Conservation (phyloP, 441 rosid species). For the Aleurites moluccanus region DNA sequence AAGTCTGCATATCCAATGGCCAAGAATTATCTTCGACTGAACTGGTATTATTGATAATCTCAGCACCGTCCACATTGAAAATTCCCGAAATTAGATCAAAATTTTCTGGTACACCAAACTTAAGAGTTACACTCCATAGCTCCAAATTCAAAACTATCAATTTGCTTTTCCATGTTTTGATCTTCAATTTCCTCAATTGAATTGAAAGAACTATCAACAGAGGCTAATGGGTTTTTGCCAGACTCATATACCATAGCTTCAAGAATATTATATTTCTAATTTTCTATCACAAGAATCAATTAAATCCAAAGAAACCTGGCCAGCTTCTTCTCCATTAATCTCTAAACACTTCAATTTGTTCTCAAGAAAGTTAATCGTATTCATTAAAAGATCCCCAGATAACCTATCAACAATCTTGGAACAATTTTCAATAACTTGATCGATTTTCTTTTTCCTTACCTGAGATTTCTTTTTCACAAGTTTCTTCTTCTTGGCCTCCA, state of each 20-base stretch:
- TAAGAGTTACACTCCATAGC: not conserved
- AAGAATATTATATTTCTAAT: too few species aligned
- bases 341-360: not conserved
- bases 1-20: too few species aligned
- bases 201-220: not conserved
- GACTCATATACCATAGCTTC: too few species aligned
- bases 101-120: too few species aligned
- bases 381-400: not conserved
- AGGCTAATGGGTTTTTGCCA: not conserved
- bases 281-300: too few species aligned
- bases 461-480: not conserved
- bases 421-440: not conserved
- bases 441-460: not conserved
- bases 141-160: not conserved
- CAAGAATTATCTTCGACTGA: too few species aligned
- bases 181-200: too few species aligned
- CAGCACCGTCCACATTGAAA: not conserved
- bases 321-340: too few species aligned
- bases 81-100: not conserved
- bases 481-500: slow-evolving; percentile 2
- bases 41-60: not conserved
- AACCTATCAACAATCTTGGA: slow-evolving; percentile 3
- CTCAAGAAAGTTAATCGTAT: not conserved
- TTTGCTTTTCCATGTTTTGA: not conserved
- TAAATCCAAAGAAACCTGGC: too few species aligned